Base-by-base conservation (phyloP, 2,329 filamentous ascomycete genomes). In the Venturia pyrina region DNA sequence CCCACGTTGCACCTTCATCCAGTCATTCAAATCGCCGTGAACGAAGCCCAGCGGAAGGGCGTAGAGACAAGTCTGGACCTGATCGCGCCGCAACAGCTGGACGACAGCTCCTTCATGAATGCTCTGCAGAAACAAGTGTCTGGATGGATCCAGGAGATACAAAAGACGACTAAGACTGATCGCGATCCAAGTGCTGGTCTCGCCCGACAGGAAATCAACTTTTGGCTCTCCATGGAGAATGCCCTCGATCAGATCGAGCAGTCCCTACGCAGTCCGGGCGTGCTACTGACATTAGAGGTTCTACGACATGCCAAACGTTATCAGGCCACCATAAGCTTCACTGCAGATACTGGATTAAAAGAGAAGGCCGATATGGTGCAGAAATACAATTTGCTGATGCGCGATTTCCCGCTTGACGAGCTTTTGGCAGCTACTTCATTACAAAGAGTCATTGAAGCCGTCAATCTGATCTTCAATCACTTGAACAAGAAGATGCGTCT, bases 311-410 rank as follows among this genome's bases (percentile, higher is more conserved):
- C 93, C 62, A 99, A 99, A 80, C 90, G 96, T 73, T 98, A 97
- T 78, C 93, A 97, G 78, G 93, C 95, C 13, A 97, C 93, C 2
- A 90, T 98, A 72, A 98, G 93, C 79, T 98, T 99, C 75, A 89
- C 89, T 44, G 91, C 95, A 1, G 96, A 99, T 77, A 99, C 95
- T 44, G 93, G 95, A 2, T 78, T 99, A 75, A 96, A 96, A 76
- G 95, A 99, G 77, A 92, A 92, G 32, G 95, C 93, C 76, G 95
- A 99, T 68, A 89, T 90, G 75, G 96, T 99, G 60, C 91, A 96
- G 76, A 97, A 97, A 77, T 99, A 98, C 82, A 99, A 99, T 75
- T 91, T 96, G 78, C 85, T 99, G 32, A 98, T 99, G 91, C 89
- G 95, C 69, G 96, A 99, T 75, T 98, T 99, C 69, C 95, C 95